These are phyloP conservation scores for Bisporella sp. DNA, from an alignment of 2,329 filamentous ascomycete species.

Conservation along the genomic window DNA sequence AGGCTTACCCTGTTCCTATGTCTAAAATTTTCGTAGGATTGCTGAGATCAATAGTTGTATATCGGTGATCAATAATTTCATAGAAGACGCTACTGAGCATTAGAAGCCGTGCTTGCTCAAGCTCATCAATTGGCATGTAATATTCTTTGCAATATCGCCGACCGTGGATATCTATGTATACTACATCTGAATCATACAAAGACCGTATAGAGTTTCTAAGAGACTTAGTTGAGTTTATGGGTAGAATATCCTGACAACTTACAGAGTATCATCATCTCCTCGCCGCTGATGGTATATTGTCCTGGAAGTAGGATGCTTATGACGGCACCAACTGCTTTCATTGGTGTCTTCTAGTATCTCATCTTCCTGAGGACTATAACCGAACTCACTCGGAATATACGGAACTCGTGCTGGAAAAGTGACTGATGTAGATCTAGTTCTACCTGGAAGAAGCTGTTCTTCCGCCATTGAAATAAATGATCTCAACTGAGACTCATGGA, in stretches of 20 bases:
- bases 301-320: neutral
- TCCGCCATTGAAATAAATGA: neutral
- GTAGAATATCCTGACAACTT: neutral
- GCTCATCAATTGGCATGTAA: conserved; percentile 26
- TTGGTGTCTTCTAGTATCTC: neutral
- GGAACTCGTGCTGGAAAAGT: neutral
- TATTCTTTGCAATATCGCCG: conserved; percentile 43
- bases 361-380: neutral
- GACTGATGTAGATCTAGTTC: neutral
- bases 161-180: conserved; percentile 39
- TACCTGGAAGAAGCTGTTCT: too few species aligned
- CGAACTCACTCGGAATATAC: neutral
- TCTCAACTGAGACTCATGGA: too few species aligned
- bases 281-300: conserved; percentile 6
- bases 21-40: conserved; percentile 37
- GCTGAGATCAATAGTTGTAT: conserved; percentile 25
- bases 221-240: neutral
- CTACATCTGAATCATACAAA: conserved; percentile 23
- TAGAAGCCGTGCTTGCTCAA: conserved; percentile 23
- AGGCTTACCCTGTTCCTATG: conserved; percentile 24
- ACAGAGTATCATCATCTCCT: conserved; percentile 11
- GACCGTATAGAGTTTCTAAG: conserved; percentile 25
- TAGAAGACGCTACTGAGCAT: conserved; percentile 22
- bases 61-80: conserved; percentile 19
- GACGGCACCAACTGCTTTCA: neutral